These are phyloP conservation scores for Prinsepia uniflora DNA, from an alignment of 306 rosid genomes.

Conservation along the genomic window DNA sequence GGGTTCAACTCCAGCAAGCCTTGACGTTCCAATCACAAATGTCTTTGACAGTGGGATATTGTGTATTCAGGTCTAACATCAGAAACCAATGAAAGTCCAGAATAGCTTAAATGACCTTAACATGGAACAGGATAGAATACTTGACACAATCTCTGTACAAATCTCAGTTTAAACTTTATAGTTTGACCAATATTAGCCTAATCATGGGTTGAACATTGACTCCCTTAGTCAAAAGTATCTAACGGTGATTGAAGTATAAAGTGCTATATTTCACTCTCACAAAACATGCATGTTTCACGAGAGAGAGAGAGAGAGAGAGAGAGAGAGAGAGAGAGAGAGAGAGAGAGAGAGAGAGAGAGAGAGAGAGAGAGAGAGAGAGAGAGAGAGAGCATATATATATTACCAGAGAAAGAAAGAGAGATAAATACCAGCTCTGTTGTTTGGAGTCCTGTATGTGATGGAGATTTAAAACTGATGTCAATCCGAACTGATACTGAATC, in stretches of 20 bases:
- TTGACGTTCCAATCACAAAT: neutral
- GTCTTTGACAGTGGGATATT: neutral
- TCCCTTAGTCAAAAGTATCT: neutral
- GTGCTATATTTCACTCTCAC: slow-evolving; percentile 6
- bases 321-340: slow-evolving; percentile 18
- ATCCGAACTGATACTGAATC: slow-evolving; percentile 75
- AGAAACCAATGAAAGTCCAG: neutral
- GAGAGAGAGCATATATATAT: slow-evolving; percentile 21
- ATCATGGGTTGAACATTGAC: neutral
- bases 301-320: neutral
- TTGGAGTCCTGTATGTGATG: slow-evolving; percentile 93
- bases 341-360: neutral
- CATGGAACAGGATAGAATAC: neutral
- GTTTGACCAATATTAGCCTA: too few species aligned
- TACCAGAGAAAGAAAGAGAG: neutral
- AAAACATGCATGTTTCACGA: neutral
- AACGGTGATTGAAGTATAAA: neutral
- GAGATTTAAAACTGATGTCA: slow-evolving; percentile 87
- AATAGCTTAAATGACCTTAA: neutral
- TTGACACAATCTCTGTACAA: neutral
- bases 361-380: too few species aligned
- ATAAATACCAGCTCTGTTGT: slow-evolving; percentile 77
- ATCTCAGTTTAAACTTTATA: neutral
- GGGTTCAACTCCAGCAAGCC: neutral
- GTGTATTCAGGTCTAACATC: neutral